Evolutionary conservation across 2,329 filamentous ascomycete species (phyloP), one percentile per base, ranked within the genome.

Genomic region (Fusarium sp.): DNA sequence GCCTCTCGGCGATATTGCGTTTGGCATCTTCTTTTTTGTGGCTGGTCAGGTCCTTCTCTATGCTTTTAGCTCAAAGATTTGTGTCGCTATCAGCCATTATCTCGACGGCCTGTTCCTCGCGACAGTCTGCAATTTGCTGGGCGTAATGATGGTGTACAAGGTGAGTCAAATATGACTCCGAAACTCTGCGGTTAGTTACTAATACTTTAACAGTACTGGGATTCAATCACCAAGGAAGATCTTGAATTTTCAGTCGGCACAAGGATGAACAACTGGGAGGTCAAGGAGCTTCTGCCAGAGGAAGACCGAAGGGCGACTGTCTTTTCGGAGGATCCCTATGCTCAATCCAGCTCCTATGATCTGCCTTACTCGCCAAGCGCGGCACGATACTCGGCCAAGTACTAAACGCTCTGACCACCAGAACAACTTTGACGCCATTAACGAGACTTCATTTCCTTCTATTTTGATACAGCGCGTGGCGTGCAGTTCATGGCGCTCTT

Each of bases 91-190:
- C 44, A 91, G 94, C 83, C 96, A 99, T 83, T 99, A 98, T 81
- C 84, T 99, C 55, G 96, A 99, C 80, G 96, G 96, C 1, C 84
- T 98, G 54, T 97, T 98, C 85, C 95, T 99, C 80, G 94, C 95
- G 9, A 98, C 96, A 1, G 91, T 96, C 63, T 96, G 95, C 86
- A 99, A 99, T 81, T 85, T 99, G 50, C 86, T 99, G 48, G 94
- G 92, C 18, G 96, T 99, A 70, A 99, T 99, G 96, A 99, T 98
- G 96, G 92, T 99, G 42, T 99, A 99, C 89, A 99, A 99, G 92
- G 94, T 88, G 84, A 60, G 84, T 78, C 26, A 26, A 41, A 35
- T 20, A 30, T 28, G 14, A 59, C 7, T 5, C 45, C 41, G 14
- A 54, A 50, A 20, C 15, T 24, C 24, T 18, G 10, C n/a, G 14